A percentile compares a stretch with the other conserved stretches of the same genome.
Conservation (phyloP, 306 rosid genomes). For the Ziziphus jujuba region DNA sequence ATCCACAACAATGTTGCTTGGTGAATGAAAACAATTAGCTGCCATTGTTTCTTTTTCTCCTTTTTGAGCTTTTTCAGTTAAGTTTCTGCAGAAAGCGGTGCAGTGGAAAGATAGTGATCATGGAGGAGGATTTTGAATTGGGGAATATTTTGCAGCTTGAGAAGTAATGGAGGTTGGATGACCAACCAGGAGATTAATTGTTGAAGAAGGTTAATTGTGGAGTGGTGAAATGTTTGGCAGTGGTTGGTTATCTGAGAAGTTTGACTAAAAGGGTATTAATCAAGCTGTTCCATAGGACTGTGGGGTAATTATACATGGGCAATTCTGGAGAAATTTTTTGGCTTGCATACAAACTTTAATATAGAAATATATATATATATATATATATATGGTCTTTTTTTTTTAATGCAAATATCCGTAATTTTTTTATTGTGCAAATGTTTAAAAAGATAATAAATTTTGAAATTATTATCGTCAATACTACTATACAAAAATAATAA, state of each 20-base stretch:
- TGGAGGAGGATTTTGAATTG: constrained; percentile 24
- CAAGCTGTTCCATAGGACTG: not conserved
- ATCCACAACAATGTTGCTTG: constrained; percentile 43
- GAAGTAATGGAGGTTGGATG: constrained; percentile 47
- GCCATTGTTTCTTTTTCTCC: constrained; percentile 28
- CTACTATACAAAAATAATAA: too few relatives aligned
- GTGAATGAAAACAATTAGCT: constrained; percentile 34
- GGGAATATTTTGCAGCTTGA: not conserved
- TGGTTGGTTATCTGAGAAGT: constrained; percentile 44
- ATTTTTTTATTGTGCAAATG: too few relatives aligned
- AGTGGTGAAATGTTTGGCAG: constrained; percentile 36
- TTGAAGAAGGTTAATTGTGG: not conserved
- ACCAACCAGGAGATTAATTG: constrained; percentile 26
- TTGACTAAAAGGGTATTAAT: not conserved
- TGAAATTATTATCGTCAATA: too few relatives aligned
- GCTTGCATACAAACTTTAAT: too few relatives aligned
- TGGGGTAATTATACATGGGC: not conserved
- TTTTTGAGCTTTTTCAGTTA: constrained; percentile 10
- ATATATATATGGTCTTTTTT: too few relatives aligned
- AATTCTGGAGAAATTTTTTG: too few relatives aligned
- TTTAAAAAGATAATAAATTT: too few relatives aligned
- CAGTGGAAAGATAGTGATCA: constrained; percentile 2
- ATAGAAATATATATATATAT: too few relatives aligned
- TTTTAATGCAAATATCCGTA: too few relatives aligned
- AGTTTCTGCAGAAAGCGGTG: constrained; percentile 20